phyloP scores from a whole-genome alignment of 345 rosid species.

The Nephelium lappaceum region DNA sequence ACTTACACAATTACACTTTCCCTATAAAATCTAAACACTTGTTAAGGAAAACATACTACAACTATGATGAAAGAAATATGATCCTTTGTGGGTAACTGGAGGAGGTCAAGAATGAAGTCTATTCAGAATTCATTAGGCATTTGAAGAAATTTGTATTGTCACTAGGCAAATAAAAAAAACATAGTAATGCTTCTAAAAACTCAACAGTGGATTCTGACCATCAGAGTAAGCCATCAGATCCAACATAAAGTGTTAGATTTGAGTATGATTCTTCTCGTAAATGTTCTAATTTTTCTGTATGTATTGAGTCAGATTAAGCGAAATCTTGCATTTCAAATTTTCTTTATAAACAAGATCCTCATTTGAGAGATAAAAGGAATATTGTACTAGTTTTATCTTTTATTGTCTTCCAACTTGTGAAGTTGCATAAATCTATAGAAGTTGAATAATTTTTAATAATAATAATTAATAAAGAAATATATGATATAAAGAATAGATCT shows the following conservation, averaged over 20 bases:
- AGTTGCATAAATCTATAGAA: too few species aligned
- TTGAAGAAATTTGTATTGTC: conserved; percentile 70
- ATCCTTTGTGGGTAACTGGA: conserved; percentile 85
- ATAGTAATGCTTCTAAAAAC: conserved; percentile 41
- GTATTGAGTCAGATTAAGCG: conserved; percentile 25
- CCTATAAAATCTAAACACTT: too few species aligned
- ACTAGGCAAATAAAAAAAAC: conserved; percentile 56
- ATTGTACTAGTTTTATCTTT: neutral
- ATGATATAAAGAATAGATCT: too few species aligned
- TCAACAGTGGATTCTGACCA: conserved; percentile 41
- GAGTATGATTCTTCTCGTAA: conserved; percentile 29
- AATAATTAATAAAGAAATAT: too few species aligned
- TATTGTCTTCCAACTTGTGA: neutral
- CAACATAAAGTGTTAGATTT: conserved; percentile 23
- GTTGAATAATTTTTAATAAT: too few species aligned
- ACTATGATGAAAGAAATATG: conserved; percentile 75
- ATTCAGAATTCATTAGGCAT: conserved; percentile 79
- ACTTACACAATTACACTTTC: too few species aligned
- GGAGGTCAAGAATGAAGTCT: conserved; percentile 95
- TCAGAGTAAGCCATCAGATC: conserved; percentile 47
- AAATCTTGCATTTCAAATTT: conserved; percentile 18
- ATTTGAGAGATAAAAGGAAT: conserved; percentile 1
- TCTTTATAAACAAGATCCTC: conserved; percentile 28
- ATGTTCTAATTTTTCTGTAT: conserved; percentile 37
- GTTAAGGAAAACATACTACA: too few species aligned